phyloP scores from a whole-genome alignment of 2,329 filamentous ascomycete genomes.

The Zymoseptoria tritici region DNA sequence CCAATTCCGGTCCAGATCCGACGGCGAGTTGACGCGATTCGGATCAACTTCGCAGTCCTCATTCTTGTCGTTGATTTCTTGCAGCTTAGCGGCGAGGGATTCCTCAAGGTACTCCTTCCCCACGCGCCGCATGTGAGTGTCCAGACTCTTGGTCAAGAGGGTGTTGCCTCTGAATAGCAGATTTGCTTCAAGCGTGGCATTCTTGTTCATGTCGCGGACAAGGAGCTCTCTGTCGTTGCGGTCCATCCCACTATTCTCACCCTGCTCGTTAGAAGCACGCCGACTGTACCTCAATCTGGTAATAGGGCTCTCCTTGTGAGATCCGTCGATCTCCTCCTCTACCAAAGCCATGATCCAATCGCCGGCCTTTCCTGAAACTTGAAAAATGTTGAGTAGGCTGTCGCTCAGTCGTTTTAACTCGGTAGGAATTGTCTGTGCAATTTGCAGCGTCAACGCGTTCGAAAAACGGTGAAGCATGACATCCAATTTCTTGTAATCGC shows the following conservation, averaged over 20 bases:
- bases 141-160: conserved; percentile 82
- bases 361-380: conserved; percentile 73
- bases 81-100: conserved; percentile 74
- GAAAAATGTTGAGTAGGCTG: conserved; percentile 86
- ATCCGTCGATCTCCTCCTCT: conserved; percentile 94
- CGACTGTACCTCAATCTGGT: conserved; percentile 58
- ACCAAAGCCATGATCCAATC: conserved; percentile 92
- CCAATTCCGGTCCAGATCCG: conserved; percentile 82
- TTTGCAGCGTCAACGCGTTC: conserved; percentile 74
- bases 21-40: conserved; percentile 57
- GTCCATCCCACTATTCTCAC: conserved; percentile 6
- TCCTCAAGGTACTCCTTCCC: conserved; percentile 91
- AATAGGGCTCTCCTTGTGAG: conserved; percentile 70
- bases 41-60: conserved; percentile 94
- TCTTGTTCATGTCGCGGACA: conserved; percentile 70
- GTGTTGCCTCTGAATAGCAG: conserved; percentile 93
- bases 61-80: conserved; percentile 83
- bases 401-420: conserved; percentile 77
- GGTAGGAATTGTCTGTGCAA: conserved; percentile 69
- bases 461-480: conserved; percentile 79
- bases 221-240: conserved; percentile 60
- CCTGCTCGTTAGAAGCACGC: conserved; percentile 53
- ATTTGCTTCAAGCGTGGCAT: conserved; percentile 80
- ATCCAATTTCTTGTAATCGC: conserved; percentile 76
- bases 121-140: conserved; percentile 90